A percentile compares a stretch with the other conserved stretches of the same genome.
phyloP scores from a whole-genome alignment of 805 yeast genomes.

The Blastobotrys peoriensis region DNA sequence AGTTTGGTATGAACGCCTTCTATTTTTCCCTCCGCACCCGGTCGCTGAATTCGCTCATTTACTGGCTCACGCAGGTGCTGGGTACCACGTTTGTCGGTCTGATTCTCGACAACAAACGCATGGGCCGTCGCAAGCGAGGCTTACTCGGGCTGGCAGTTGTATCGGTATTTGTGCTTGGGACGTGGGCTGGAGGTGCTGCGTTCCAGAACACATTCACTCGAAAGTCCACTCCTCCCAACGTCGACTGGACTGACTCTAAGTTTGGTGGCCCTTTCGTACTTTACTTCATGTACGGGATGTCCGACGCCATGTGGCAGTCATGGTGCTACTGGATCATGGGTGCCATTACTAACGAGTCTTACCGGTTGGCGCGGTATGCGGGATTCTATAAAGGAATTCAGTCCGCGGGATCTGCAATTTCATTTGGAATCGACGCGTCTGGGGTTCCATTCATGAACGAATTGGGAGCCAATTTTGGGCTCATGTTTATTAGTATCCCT shows the following conservation, averaged over 20 bases:
- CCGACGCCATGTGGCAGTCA: conserved; percentile 43
- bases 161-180: conserved; percentile 36
- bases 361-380: conserved; percentile 41
- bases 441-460: conserved; percentile 17
- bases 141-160: conserved; percentile 41
- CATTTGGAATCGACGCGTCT: conserved; percentile 32
- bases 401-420: conserved; percentile 45
- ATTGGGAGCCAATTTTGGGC: conserved; percentile 13
- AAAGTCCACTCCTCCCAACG: conserved; percentile 19
- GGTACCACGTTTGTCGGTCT: conserved; percentile 46
- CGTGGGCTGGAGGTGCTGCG: conserved; percentile 35
- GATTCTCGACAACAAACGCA: conserved; percentile 38
- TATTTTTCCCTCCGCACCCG: conserved; percentile 51
- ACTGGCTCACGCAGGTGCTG: conserved; percentile 51
- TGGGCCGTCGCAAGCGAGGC: conserved; percentile 44
- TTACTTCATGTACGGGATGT: conserved; percentile 43
- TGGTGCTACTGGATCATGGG: conserved; percentile 43
- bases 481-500: conserved; percentile 15
- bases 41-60: conserved; percentile 44
- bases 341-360: conserved; percentile 42
- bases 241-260: conserved; percentile 36
- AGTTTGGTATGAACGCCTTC: conserved; percentile 47
- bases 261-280: conserved; percentile 47
- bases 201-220: conserved; percentile 17
- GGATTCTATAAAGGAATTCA: conserved; percentile 45